These are phyloP conservation scores for Penicillium coffeae DNA, from an alignment of 495 filamentous ascomycete genomes.

Conservation along the genomic window DNA sequence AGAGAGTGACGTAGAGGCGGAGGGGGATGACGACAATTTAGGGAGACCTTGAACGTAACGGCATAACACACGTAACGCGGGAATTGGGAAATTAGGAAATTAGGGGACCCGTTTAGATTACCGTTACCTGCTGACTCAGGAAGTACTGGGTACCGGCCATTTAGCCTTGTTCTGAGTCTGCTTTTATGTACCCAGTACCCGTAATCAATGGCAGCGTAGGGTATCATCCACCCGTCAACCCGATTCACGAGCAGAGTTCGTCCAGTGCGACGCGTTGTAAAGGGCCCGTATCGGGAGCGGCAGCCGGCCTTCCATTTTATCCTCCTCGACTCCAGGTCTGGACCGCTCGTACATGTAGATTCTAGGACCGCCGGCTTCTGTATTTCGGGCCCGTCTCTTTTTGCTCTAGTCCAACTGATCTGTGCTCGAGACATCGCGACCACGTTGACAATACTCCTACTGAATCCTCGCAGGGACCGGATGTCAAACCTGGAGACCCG, in stretches of 20 bases:
- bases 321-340: neutral
- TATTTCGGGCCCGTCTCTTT: neutral
- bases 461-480: neutral
- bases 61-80: slow-evolving; percentile 17
- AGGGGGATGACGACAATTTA: slow-evolving; percentile 24
- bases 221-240: no score
- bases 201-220: no score
- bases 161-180: no score
- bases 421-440: no score
- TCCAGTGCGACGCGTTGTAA: neutral
- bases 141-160: no score
- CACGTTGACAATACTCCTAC: neutral
- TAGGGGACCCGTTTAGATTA: no score
- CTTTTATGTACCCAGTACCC: no score
- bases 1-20: slow-evolving; percentile 27
- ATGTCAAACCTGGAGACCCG: neutral
- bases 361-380: neutral
- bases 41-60: neutral
- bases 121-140: no score
- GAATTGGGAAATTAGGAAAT: neutral
- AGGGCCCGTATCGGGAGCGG: neutral
- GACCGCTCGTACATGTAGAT: neutral
- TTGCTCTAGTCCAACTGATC: no score
- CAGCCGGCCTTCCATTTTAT: neutral
- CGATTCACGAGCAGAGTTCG: no score